These are phyloP conservation scores for Penicillium lividum DNA, from an alignment of 495 filamentous ascomycete species.

Conservation along the genomic window DNA sequence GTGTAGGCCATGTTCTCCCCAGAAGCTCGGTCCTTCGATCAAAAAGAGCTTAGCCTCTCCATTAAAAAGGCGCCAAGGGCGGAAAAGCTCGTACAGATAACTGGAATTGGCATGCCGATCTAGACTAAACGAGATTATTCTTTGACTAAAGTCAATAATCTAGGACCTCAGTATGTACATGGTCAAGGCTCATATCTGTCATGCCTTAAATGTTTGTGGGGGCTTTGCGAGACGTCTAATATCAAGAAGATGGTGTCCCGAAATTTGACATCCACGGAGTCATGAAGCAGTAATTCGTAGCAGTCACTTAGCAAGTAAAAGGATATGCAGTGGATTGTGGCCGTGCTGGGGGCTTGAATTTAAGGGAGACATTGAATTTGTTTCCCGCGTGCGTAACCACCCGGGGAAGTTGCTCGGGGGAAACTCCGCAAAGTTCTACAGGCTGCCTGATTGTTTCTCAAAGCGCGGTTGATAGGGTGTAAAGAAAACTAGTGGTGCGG, in stretches of 20 bases:
- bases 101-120: slow-evolving; percentile 13
- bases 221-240: not conserved
- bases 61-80: slow-evolving; percentile 13
- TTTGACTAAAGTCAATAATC: not conserved
- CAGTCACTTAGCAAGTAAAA: not conserved
- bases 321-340: not conserved
- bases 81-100: slow-evolving; percentile 15
- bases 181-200: slow-evolving; percentile 1
- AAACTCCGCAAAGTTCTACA: not conserved
- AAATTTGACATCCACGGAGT: not conserved
- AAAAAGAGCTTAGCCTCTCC: slow-evolving; percentile 6
- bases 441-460: not conserved
- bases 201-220: not conserved
- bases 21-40: not conserved
- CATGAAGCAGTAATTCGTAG: not conserved
- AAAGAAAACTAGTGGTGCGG: slow-evolving; percentile 12
- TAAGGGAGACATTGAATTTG: not conserved
- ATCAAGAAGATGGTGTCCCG: not conserved
- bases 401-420: not conserved
- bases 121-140: slow-evolving; percentile 5
- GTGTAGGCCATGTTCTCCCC: not conserved
- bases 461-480: not conserved
- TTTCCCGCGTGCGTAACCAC: not conserved
- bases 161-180: slow-evolving; percentile 2
- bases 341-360: not conserved